Evolutionary conservation across 208 protist species (phyloP), one percentile per base, ranked within the genome.

Genomic region (Trypanosoma lewisi): DNA sequence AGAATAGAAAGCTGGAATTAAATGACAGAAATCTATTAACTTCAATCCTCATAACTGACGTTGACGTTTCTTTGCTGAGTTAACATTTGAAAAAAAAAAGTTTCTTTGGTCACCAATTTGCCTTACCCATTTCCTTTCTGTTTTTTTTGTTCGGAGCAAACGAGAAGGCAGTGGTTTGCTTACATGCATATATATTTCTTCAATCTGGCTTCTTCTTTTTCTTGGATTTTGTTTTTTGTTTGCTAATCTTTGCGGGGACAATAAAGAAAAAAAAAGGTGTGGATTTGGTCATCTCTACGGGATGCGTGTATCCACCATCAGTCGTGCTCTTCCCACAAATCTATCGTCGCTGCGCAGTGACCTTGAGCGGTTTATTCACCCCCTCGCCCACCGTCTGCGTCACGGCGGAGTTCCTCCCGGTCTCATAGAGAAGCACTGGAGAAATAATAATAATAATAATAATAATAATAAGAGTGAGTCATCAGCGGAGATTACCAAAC

Each of bases 291-390:
- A n/a, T n/a, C n/a, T n/a, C n/a, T n/a, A n/a, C n/a, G n/a, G n/a
- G n/a, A 61, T 61, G 41, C 39, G 41, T 34, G 28, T 23, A 25
- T 33, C 55, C 23, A 33, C 41, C 17, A 19, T 23, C 23, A 9
- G 16, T 61, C 23, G 44, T 14, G 16, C 42, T 14, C 16, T 47
- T 47, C 42, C 42, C 7, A 36, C 28, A 9, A 39, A 17, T 23
- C 45, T 30, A 7, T 34, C 58, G 14, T 59, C 58, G 8, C 41
- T 73, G 1, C 53, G 19, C 11, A n/a, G 36, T 42, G 67, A 73
- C 34, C 19, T 73, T 23, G 34, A 42, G 52, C 51, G 53, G 19
- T 73, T 67, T 27, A 73, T 73, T 45, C 19, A 27, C 28, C 67
- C 67, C 14, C 27, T 73, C 3, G 59, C 67, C 2, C 60, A 42